Percentiles rank a stretch among this genome's conserved stretches.
phyloP scores from a whole-genome alignment of 2,329 filamentous ascomycete genomes.

The Epichloe aotearoae region DNA sequence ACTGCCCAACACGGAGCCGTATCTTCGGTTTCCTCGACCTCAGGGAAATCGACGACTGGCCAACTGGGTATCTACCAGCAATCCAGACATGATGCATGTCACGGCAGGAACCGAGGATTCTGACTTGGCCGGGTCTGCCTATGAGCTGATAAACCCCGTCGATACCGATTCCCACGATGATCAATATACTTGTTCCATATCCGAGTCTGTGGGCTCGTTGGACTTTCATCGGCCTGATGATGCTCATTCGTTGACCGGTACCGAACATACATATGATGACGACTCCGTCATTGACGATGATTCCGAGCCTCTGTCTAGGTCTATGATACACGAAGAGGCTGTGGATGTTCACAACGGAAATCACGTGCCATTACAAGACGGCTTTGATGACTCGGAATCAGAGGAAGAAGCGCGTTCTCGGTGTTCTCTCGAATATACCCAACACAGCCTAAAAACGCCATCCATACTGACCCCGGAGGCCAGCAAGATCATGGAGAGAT shows the following conservation, averaged over 20 bases:
- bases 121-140: conserved; percentile 42
- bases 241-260: conserved; percentile 36
- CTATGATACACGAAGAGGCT: conserved; percentile 6
- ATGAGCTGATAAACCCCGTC: conserved; percentile 40
- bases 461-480: conserved; percentile 25
- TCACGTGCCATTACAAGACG: not conserved
- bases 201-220: conserved; percentile 37
- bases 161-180: conserved; percentile 41
- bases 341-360: conserved; percentile 4
- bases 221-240: conserved; percentile 37
- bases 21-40: conserved; percentile 42
- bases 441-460: conserved; percentile 32
- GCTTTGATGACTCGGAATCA: conserved; percentile 10
- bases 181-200: conserved; percentile 31
- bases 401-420: conserved; percentile 28
- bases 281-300: conserved; percentile 24
- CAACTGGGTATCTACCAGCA: conserved; percentile 45
- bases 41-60: conserved; percentile 42
- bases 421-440: conserved; percentile 34
- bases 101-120: conserved; percentile 32
- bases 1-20: conserved; percentile 32
- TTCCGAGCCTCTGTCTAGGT: conserved; percentile 7
- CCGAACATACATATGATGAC: conserved; percentile 34
- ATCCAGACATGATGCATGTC: conserved; percentile 42
- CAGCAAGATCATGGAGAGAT: conserved; percentile 15